Evolutionary conservation across 805 yeast genomes (phyloP).

Genomic region (Wickerhamiella lipophila): DNA sequence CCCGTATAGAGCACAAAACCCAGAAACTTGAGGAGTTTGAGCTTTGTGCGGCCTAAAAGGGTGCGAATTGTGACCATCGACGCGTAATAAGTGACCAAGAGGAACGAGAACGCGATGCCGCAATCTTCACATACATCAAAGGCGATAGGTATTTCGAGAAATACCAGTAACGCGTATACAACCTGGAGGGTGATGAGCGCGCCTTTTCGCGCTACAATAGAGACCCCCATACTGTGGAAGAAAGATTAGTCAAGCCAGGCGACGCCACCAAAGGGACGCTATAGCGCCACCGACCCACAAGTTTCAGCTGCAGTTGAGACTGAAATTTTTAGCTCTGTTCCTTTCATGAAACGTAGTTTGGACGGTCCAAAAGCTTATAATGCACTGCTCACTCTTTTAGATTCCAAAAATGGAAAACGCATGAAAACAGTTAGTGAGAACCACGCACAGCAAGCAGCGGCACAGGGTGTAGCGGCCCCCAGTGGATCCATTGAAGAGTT

Average conservation of each 20-base stretch:
- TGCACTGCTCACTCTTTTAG: slow-evolving; percentile 52
- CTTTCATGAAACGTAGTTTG: background rate
- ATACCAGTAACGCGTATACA: slow-evolving; percentile 13
- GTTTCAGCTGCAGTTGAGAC: too few relatives aligned
- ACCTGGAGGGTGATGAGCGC: slow-evolving; percentile 7
- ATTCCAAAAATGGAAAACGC: slow-evolving; percentile 12
- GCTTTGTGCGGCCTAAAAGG: slow-evolving; percentile 31
- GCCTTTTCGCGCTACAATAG: slow-evolving; percentile 1
- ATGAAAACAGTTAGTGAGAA: background rate
- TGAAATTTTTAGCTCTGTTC: background rate
- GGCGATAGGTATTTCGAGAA: slow-evolving; percentile 73
- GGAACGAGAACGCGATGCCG: slow-evolving; percentile 71
- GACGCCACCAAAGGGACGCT: background rate
- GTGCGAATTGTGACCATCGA: slow-evolving; percentile 60
- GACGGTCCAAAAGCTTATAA: slow-evolving; percentile 31
- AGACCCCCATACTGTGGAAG: slow-evolving; percentile 1
- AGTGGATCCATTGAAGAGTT: slow-evolving; percentile 14
- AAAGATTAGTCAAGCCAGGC: background rate
- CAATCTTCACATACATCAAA: slow-evolving; percentile 84
- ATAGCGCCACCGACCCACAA: background rate
- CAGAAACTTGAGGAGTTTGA: slow-evolving; percentile 20
- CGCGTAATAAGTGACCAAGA: slow-evolving; percentile 60
- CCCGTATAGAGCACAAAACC: slow-evolving; percentile 46
- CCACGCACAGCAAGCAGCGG: too few relatives aligned
- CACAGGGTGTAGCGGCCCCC: background rate